A percentile compares a stretch with the other conserved stretches of the same genome.
Conservation (phyloP, 495 filamentous ascomycete genomes). For the Annulohypoxylon maeteangense region DNA sequence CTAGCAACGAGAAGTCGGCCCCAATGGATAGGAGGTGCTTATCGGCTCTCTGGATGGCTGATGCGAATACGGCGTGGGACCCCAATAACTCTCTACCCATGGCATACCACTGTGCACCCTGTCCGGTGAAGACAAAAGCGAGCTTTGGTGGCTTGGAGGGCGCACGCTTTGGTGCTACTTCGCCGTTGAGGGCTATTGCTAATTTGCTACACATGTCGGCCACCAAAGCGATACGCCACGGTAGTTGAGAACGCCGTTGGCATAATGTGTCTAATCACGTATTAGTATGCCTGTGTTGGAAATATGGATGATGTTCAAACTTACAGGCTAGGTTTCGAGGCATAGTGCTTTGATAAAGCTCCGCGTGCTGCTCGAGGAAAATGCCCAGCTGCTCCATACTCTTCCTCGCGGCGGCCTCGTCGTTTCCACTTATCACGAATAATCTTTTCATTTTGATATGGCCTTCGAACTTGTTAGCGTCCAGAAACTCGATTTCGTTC, state of each 20-base stretch:
- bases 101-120: constrained; percentile 63
- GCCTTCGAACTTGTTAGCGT: constrained; percentile 32
- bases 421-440: constrained; percentile 44
- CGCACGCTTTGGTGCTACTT: constrained; percentile 45
- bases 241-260: constrained; percentile 52
- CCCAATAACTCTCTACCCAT: constrained; percentile 64
- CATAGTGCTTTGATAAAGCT: constrained; percentile 57
- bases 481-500: constrained; percentile 34
- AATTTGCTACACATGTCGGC: constrained; percentile 51
- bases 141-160: constrained; percentile 47
- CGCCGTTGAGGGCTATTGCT: constrained; percentile 48
- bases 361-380: constrained; percentile 58
- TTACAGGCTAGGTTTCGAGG: constrained; percentile 52
- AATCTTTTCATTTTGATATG: constrained; percentile 40
- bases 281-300: not conserved
- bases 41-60: constrained; percentile 49
- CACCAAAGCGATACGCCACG: constrained; percentile 53
- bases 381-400: constrained; percentile 47
- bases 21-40: constrained; percentile 45
- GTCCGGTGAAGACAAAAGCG: constrained; percentile 58
- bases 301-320: not conserved
- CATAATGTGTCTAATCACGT: constrained; percentile 50
- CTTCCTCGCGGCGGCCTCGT: constrained; percentile 38
- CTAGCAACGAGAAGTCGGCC: constrained; percentile 51
- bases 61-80: constrained; percentile 52